Conservation (phyloP, 169 alveolate species). For the Plasmodium berghei region DNA sequence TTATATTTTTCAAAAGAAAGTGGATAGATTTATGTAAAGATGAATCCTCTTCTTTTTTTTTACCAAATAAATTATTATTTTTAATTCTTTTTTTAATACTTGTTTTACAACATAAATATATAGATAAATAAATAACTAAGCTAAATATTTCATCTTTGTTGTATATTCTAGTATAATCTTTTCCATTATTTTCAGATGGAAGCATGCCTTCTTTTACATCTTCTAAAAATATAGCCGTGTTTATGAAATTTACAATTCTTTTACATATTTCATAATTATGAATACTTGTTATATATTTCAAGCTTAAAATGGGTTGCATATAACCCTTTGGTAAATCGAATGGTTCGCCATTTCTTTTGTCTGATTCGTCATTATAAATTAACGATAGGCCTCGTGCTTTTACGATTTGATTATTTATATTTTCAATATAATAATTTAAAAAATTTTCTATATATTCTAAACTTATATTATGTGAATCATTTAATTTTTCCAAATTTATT, state of each 20-base stretch:
- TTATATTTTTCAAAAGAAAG: slow-evolving; percentile 38
- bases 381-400: not conserved
- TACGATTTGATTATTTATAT: not conserved
- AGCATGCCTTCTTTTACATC: not conserved
- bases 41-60: slow-evolving; percentile 7
- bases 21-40: slow-evolving; percentile 8
- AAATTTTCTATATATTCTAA: not conserved
- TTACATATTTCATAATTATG: slow-evolving; percentile 49
- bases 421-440: not conserved
- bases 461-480: not conserved
- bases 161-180: not conserved
- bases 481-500: not conserved
- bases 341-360: not conserved
- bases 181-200: not conserved
- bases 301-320: slow-evolving; percentile 31
- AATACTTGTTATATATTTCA: slow-evolving; percentile 12
- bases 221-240: slow-evolving; percentile 8
- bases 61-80: slow-evolving; percentile 23
- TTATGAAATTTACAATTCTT: slow-evolving; percentile 17
- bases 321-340: not conserved
- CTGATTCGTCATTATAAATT: not conserved
- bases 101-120: slow-evolving; percentile 52
- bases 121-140: slow-evolving; percentile 25
- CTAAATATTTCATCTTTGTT: slow-evolving; percentile 43
- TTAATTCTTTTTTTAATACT: slow-evolving; percentile 37